phyloP scores from a whole-genome alignment of 1,284 basidiomycete species.

The Mycosarcoma mackinlayi region DNA sequence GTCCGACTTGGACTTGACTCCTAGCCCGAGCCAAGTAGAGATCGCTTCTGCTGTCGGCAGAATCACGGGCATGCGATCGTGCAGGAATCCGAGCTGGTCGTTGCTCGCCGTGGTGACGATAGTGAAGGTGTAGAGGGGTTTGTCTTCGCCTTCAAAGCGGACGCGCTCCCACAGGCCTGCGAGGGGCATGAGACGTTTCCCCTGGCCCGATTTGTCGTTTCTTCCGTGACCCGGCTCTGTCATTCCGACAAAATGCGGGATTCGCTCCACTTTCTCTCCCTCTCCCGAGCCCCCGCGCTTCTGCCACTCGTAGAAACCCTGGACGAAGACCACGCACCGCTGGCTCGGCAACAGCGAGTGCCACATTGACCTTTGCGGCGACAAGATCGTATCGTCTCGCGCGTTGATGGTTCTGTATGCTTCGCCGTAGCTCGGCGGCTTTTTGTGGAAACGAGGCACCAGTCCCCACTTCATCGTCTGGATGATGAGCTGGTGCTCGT shows the following conservation, averaged over 20 bases:
- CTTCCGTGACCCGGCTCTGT: constrained; percentile 70
- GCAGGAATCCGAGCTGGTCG: constrained; percentile 70
- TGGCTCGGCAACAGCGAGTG: constrained; percentile 37
- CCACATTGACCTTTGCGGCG: constrained; percentile 45
- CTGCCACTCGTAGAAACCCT: constrained; percentile 66
- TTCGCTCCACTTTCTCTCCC: constrained; percentile 36
- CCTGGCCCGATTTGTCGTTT: constrained; percentile 77
- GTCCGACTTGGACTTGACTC: constrained; percentile 11
- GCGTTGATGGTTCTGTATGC: constrained; percentile 87
- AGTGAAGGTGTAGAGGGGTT: constrained; percentile 82
- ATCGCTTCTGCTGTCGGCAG: constrained; percentile 76
- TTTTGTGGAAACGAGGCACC: constrained; percentile 83
- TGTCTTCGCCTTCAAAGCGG: constrained; percentile 71
- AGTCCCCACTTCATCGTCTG: constrained; percentile 82
- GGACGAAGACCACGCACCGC: constrained; percentile 63
- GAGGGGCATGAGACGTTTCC: constrained; percentile 79
- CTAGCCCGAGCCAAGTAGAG: constrained; percentile 80
- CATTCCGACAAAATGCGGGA: constrained; percentile 85
- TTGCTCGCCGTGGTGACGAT: constrained; percentile 80
- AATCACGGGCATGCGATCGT: constrained; percentile 92
- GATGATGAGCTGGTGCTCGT: constrained; percentile 29
- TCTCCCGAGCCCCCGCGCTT: constrained; percentile 23
- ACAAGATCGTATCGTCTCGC: constrained; percentile 80
- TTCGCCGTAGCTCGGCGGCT: constrained; percentile 75
- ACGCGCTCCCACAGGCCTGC: constrained; percentile 88